Base-by-base conservation (phyloP, 2,329 filamentous ascomycete genomes). In the Didymella arachidicola region DNA sequence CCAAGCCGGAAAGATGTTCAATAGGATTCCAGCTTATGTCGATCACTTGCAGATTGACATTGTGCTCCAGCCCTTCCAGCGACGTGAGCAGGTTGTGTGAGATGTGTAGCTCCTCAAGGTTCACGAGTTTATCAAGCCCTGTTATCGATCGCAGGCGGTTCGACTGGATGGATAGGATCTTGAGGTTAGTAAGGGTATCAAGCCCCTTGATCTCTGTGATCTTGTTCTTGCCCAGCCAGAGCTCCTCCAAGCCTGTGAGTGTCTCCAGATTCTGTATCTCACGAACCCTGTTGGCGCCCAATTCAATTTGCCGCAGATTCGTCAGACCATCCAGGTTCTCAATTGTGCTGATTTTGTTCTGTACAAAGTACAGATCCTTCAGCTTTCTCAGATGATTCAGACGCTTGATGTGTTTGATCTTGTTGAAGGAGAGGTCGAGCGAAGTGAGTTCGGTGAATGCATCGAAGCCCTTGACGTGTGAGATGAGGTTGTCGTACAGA, bases 341-440 rank as follows among this genome's bases (percentile, higher is more conserved):
- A 69, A 99, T 97, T 54, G 83, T 88, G 65, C 85, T 85, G 73
- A 99, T 96, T 77, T 95, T 95, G 79, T 99, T 98, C 73, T 96
- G 92, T 48, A 98, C 92, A 68, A 99, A 91, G 77, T 90, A 99
- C 3, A 99, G 76, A 67, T 98, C 92, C 62, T 84, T 89, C 57
- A 98, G 84, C 53, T 92, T 84, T 22, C 81, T 89, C 59, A 99
- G 81, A 70, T 94, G 90, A 58, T 85, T 84, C 65, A 98, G 81
- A 70, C 94, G 88, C 79, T 96, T 97, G 81, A 99, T 96, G 79
- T 97, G 93, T 77, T 97, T 97, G 81, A 99, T 94, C 82, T 98
- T 98, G 83, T 99, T 99, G 86, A 97, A 99, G 77, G 91, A 96
- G 50, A 99, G 83, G 75, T 99, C 95, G 53, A 99, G 86, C 56